Conservation (phyloP, 2,329 filamentous ascomycete species). For the Metarhizium rileyi region DNA sequence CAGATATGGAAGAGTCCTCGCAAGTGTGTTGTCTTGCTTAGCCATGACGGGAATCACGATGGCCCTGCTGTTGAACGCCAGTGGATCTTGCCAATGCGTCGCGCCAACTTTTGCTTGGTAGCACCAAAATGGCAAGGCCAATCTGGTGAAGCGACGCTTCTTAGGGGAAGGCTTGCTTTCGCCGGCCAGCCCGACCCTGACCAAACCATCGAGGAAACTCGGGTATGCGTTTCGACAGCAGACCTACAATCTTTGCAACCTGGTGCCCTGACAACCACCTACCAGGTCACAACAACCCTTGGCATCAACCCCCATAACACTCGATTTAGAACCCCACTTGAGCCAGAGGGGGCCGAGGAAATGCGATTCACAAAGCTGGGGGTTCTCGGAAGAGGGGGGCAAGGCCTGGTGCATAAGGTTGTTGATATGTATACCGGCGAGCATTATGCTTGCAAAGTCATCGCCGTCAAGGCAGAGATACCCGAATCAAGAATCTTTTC, state of each 20-base stretch:
- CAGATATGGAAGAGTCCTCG: too few relatives aligned
- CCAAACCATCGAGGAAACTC: background rate
- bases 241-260: background rate
- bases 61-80: background rate
- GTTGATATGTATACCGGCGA: too few relatives aligned
- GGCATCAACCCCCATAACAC: background rate
- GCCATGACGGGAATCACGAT: background rate
- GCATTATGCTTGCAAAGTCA: too few relatives aligned
- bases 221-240: background rate
- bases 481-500: too few relatives aligned
- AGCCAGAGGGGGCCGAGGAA: background rate
- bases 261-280: too few relatives aligned
- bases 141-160: background rate
- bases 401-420: too few relatives aligned
- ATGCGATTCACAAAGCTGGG: background rate
- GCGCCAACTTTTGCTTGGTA: background rate
- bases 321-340: background rate
- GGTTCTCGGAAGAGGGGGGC: too few relatives aligned
- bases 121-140: background rate
- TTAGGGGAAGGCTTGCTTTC: background rate
- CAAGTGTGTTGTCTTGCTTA: background rate
- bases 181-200: background rate
- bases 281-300: background rate
- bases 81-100: background rate
- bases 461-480: too few relatives aligned